phyloP scores from a whole-genome alignment of 352 stramenopile species.

The Proteromonas lacertae region DNA sequence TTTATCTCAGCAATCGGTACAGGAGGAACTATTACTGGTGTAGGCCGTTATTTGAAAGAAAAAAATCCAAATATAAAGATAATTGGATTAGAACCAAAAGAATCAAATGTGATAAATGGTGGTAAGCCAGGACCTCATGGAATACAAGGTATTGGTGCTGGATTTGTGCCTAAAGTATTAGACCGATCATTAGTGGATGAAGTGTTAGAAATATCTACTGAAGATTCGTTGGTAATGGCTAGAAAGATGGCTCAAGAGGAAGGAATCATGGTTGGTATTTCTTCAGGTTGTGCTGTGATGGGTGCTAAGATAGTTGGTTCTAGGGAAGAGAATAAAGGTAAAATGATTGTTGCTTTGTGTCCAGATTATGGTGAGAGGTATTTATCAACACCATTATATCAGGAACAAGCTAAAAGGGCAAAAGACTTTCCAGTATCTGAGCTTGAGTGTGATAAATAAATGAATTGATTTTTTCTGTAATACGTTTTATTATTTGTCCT shows the following conservation, averaged over 20 bases:
- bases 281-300: slow-evolving; percentile 22
- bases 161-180: slow-evolving; percentile 12
- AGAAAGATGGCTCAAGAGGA: slow-evolving; percentile 11
- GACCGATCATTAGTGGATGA: slow-evolving; percentile 6
- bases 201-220: slow-evolving; percentile 7
- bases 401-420: slow-evolving; percentile 37
- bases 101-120: slow-evolving; percentile 10
- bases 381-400: slow-evolving; percentile 32
- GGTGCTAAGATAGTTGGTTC: slow-evolving; percentile 20
- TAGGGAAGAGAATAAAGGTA: slow-evolving; percentile 29
- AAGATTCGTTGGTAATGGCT: slow-evolving; percentile 12
- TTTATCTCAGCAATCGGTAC: slow-evolving; percentile 66
- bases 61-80: slow-evolving; percentile 10
- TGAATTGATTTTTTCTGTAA: too few relatives aligned
- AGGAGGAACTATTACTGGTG: slow-evolving; percentile 66
- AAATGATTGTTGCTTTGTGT: slow-evolving; percentile 35
- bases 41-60: slow-evolving; percentile 63
- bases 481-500: too few relatives aligned
- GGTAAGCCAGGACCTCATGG: slow-evolving; percentile 6
- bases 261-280: slow-evolving; percentile 12
- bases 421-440: too few relatives aligned
- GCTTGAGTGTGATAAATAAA: too few relatives aligned
- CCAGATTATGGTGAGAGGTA: slow-evolving; percentile 44
- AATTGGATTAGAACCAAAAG: slow-evolving; percentile 10
- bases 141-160: slow-evolving; percentile 10